Evolutionary conservation across 208 protist species (phyloP), one percentile per base, ranked within the genome.

Genomic region (Herpetomonas samuelpessoai): DNA sequence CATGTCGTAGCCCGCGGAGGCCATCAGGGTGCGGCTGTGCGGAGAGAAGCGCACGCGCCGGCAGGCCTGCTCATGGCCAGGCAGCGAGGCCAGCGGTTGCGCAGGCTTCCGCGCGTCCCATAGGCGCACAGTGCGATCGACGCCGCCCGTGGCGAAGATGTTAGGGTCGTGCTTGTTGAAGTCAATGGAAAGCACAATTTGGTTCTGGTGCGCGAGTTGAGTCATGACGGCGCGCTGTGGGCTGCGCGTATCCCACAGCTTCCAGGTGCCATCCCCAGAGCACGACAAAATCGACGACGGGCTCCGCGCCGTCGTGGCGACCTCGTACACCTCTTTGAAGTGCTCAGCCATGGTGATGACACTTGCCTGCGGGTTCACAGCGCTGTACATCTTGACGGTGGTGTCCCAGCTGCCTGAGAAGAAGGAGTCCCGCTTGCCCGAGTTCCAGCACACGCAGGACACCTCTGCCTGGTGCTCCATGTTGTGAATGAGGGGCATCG

Each of bases 321-420:
- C 77, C 76, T 94, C 87, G 72, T 96, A 95, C 14, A 96, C 88
- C 77, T 96, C 87, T 73, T 96, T 96, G 63, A 83, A 72, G 74
- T 96, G 91, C 71, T 86, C 91, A 26, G 72, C 65, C 63, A 90
- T 76, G 22, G 84, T 90, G 58, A 78, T 52, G n/a, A 83, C 44
- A 21, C 79, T 85, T 53, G 62, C 66, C 60, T 82, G 67, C 47
- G 81, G 81, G 49, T 79, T 80, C 10, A 62, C 71, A 10, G 83
- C 86, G 68, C 74, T 80, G 76, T 86, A 93, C 63, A 96, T 72
- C 49, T 88, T 88, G 25, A 94, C 72, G 18, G 85, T 81, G 3
- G 72, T 70, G 66, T 94, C 88, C 91, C 91, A 96, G 72, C 86
- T 90, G 26, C 68, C 72, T 12, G 91, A 91, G 64, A 91, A 81